Conservation (phyloP, 2,329 filamentous ascomycete genomes). For the Lasiodiplodia hormozganensis region DNA sequence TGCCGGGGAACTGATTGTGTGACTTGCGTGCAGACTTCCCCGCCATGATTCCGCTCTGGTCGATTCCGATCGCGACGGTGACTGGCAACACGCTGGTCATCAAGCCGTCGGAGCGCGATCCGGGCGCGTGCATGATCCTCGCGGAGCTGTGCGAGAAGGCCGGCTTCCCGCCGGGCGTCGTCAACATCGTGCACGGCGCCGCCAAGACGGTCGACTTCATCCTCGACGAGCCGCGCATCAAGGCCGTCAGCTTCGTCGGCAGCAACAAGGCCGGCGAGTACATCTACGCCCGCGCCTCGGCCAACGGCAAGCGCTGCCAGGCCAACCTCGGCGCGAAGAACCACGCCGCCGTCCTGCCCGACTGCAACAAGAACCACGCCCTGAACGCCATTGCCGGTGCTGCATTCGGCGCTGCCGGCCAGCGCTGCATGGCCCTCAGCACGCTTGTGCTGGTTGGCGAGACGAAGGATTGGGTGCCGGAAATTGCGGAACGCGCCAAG, state of each 20-base stretch:
- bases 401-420: constrained; percentile 83
- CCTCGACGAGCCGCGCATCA: constrained; percentile 82
- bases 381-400: constrained; percentile 84
- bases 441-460: constrained; percentile 84
- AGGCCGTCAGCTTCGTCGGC: constrained; percentile 86
- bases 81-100: constrained; percentile 85
- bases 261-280: constrained; percentile 90
- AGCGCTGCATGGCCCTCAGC: constrained; percentile 86
- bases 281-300: constrained; percentile 78
- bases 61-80: constrained; percentile 81
- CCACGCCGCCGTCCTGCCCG: constrained; percentile 82
- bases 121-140: constrained; percentile 84
- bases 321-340: constrained; percentile 90
- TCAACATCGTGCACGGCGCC: constrained; percentile 83
- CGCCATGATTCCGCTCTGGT: constrained; percentile 93
- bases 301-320: constrained; percentile 87
- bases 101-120: constrained; percentile 87
- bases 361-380: constrained; percentile 90
- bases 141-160: constrained; percentile 81
- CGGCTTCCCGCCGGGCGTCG: constrained; percentile 80
- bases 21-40: constrained; percentile 70
- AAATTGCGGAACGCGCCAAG: constrained; percentile 79
- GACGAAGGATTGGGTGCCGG: constrained; percentile 81
- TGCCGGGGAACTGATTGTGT: neutral
- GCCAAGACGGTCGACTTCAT: constrained; percentile 86